Conservation (phyloP, 2,329 filamentous ascomycete species). For the Neopestalotiopsis sp. region DNA sequence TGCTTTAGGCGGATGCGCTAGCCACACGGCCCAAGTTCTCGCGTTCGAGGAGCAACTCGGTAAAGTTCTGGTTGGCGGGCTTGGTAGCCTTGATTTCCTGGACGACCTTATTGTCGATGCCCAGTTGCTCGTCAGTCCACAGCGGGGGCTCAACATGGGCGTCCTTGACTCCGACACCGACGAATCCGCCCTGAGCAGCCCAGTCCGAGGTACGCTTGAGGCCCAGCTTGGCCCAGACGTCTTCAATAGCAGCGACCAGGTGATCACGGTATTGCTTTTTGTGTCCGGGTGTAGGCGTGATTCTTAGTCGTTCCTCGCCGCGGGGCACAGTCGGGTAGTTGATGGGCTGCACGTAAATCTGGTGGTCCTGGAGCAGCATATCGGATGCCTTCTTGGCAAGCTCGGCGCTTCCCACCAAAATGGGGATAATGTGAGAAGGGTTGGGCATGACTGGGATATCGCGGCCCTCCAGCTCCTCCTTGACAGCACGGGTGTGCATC, state of each 20-base stretch:
- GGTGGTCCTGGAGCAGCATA: conserved; percentile 85
- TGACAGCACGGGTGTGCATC: conserved; percentile 93
- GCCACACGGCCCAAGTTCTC: conserved; percentile 45
- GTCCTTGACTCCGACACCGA: conserved; percentile 83
- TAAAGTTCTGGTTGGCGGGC: conserved; percentile 48
- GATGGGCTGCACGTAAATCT: conserved; percentile 84
- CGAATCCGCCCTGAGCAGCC: conserved; percentile 89
- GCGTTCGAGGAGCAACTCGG: conserved; percentile 64
- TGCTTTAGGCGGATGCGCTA: conserved; percentile 38
- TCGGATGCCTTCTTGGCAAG: conserved; percentile 92
- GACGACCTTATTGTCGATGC: conserved; percentile 67
- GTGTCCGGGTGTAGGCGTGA: conserved; percentile 95
- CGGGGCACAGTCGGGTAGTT: conserved; percentile 25
- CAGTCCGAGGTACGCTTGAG: conserved; percentile 95
- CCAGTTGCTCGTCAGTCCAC: conserved; percentile 91
- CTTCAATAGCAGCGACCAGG: conserved; percentile 81
- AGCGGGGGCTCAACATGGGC: conserved; percentile 71
- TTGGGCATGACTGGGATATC: conserved; percentile 98
- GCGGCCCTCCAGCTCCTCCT: conserved; percentile 76
- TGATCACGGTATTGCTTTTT: conserved; percentile 83
- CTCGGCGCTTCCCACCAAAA: conserved; percentile 93
- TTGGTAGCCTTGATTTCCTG: conserved; percentile 62
- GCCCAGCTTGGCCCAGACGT: conserved; percentile 85
- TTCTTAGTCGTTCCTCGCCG: conserved; percentile 94
- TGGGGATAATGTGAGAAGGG: conserved; percentile 92